Evolutionary conservation across 139 green algal species (phyloP).

Genomic region (Dunaliella sp.): DNA sequence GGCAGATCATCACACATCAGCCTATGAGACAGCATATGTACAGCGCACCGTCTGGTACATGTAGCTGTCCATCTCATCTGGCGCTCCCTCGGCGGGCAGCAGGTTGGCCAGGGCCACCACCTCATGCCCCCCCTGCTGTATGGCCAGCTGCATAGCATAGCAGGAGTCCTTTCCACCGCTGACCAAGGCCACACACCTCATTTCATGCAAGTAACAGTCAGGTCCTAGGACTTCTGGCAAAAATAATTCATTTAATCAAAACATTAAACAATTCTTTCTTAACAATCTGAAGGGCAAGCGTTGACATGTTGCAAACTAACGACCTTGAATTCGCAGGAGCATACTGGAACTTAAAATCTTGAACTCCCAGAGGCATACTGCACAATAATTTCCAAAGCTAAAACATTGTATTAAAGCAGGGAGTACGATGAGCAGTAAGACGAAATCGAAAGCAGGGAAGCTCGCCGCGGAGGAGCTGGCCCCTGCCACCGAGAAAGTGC

Average conservation of each 20-base stretch:
- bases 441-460: background rate
- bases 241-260: background rate
- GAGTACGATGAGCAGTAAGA: no score
- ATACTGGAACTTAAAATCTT: no score
- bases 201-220: background rate
- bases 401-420: no score
- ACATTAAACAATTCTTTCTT: background rate
- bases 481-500: constrained; percentile 18
- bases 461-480: constrained; percentile 3
- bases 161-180: constrained; percentile 42
- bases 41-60: constrained; percentile 91
- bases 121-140: constrained; percentile 38
- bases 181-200: constrained; percentile 34
- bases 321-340: no score
- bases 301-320: no score
- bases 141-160: constrained; percentile 34
- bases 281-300: background rate
- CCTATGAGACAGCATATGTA: no score
- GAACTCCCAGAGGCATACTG: no score
- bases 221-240: background rate
- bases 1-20: no score
- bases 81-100: constrained; percentile 25
- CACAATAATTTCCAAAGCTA: no score
- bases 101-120: constrained; percentile 46
- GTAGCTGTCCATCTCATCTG: constrained; percentile 89